Percentiles rank a stretch among this genome's conserved stretches.
Evolutionary conservation across 1,284 basidiomycete genomes (phyloP).

Genomic region (Meripilus lineatus): DNA sequence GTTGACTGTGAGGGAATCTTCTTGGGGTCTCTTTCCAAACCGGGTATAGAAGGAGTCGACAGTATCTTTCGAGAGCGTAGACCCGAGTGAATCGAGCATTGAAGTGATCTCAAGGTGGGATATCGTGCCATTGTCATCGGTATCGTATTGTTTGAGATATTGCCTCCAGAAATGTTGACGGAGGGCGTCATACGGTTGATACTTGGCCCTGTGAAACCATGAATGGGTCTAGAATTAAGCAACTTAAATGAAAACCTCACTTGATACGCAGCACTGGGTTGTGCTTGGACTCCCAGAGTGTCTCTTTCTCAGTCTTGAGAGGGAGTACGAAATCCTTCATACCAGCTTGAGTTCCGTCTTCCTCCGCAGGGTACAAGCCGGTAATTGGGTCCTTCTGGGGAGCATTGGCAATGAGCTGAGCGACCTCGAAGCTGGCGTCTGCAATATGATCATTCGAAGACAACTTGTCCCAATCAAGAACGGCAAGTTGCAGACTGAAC

Average conservation of each 20-base stretch:
- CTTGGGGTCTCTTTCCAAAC: constrained; percentile 60
- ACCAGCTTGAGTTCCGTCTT: constrained; percentile 43
- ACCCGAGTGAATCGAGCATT: constrained; percentile 97
- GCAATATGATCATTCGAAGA: constrained; percentile 87
- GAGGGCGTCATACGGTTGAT: constrained; percentile 90
- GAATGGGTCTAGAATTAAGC: not conserved
- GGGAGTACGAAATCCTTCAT: constrained; percentile 68
- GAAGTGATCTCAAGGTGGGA: constrained; percentile 87
- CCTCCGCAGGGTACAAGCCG: constrained; percentile 63
- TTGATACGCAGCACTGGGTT: constrained; percentile 56
- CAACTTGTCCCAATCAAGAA: constrained; percentile 95
- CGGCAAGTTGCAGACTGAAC: constrained; percentile 74
- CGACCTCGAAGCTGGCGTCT: constrained; percentile 66
- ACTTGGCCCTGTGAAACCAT: constrained; percentile 68
- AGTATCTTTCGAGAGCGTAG: constrained; percentile 81
- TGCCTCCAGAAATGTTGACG: constrained; percentile 91
- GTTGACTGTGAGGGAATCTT: constrained; percentile 74
- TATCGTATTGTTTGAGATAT: constrained; percentile 88
- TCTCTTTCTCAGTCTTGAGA: constrained; percentile 49
- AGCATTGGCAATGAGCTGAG: constrained; percentile 66
- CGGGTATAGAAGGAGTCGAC: constrained; percentile 78
- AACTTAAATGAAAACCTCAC: constrained; percentile 34
- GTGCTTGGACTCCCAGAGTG: constrained; percentile 61
- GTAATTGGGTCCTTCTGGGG: constrained; percentile 70
- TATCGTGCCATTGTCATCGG: constrained; percentile 76